Base-by-base conservation (phyloP, 2,329 filamentous ascomycete species). In the Monosporascus sp. region DNA sequence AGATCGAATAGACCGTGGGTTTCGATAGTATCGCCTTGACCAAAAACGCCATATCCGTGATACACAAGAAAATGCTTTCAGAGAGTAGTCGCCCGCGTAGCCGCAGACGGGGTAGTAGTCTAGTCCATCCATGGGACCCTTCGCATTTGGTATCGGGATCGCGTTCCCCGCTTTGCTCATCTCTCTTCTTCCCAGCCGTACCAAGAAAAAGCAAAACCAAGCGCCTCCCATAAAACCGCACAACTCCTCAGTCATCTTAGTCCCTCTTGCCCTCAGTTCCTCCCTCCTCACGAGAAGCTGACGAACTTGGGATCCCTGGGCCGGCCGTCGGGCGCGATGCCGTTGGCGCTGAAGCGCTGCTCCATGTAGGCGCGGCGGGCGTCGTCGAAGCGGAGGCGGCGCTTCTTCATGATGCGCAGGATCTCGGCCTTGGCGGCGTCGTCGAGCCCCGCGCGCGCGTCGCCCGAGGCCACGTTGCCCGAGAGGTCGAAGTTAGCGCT, bases 221-320 rank as follows among this genome's bases (percentile, higher is more conserved):
- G 31, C 9, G 4, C 5, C 31, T 35, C 11, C 11, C 31, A 14
- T 35, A 4, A 35, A 35, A 18, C 6, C 17, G 8, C 17, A 18
- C 40, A 20, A 1, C 3, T 14, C 11, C 18, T 20, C 48, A 44
- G 31, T 37, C 37, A 9, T 8, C 41, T 47, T 11, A 28, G 6
- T n/a, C 6, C 11, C 20, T 48, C 14, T 20, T 44, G 15, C n/a
- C 17, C 44, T 38, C 50, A n/a, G 38, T 43, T 31, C 20, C 43
- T 9, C 6, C 6, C 20, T 24, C n/a, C 22, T 79, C 67, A 88
- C 55, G 86, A 89, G 72, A 97, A 97, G 68, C 89, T 95, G 55
- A 97, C 91, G 68, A 96, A 96, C 76, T 97, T 97, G 57, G 92
- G 91, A 75, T 97, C 93, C 68, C 85, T 81, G 57, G 94, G 94